Evolutionary conservation across 768 basidiomycete species (phyloP), one percentile per base, ranked within the genome.

Genomic region (Boletus rubroflammeus): DNA sequence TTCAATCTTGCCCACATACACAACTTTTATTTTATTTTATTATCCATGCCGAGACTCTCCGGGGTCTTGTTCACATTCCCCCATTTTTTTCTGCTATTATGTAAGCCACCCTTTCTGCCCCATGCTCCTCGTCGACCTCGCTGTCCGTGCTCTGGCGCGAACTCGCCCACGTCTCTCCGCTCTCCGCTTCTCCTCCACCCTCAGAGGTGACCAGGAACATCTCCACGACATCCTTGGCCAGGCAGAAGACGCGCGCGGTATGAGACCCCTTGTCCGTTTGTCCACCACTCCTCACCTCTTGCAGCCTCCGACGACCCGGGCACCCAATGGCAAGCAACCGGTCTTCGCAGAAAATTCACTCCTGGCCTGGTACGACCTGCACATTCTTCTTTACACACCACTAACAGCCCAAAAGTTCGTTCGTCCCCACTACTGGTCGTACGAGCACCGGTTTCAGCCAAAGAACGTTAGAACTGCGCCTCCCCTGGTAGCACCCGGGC

Each of bases 401-500:
- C 54, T 55, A 0, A 53, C 54, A 11, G 0, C 43, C 34, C 15
- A 14, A 9, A 26, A 82, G 82, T 80, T 81, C 61, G 63, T 81
- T 42, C 72, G 72, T 21, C 82, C 81, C 10, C 66, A 72, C 53
- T 72, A 76, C 57, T 74, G 80, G 57, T 68, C 73, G 8, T 67
- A 73, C 56, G 65, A 74, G 43, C 70, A 72, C 51, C 73, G 74
- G n/a, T 65, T 56, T 49, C 68, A 65, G 38, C 60, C 56, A 29
- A 62, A 59, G 26, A 55, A 46, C 3, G 47, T 51, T 11, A 60
- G 57, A 28, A 52, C 47, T 2, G 73, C 70, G 39, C 71, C 73
- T 26, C 64, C 78, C 7, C 63, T 73, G 14, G 78, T 87, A 14
- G 87, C 82, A 38, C 90, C 86, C 31, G 71, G 76, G 21, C 75